These are phyloP conservation scores for Boechera stricta DNA, from an alignment of 345 rosid genomes.

Conservation along the genomic window DNA sequence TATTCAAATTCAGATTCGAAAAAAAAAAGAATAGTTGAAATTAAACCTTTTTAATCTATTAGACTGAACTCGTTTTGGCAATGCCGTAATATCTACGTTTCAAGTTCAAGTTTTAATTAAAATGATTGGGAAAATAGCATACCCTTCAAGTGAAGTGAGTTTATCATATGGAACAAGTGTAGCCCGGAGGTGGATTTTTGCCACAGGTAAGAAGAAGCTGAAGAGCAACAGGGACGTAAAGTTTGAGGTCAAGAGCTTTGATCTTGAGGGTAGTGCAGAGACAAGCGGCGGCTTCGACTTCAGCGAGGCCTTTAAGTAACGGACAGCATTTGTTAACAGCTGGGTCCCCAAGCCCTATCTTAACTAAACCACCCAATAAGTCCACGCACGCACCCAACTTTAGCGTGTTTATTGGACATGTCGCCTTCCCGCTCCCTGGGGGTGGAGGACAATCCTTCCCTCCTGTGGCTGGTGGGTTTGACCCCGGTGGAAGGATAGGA, in stretches of 20 bases:
- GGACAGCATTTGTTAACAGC: slow-evolving; percentile 88
- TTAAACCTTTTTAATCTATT: neutral
- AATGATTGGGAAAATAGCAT: slow-evolving; percentile 13
- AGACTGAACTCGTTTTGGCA: neutral
- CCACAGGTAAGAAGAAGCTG: slow-evolving; percentile 95
- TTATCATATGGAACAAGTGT: slow-evolving; percentile 78
- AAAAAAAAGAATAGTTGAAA: no score
- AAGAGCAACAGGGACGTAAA: slow-evolving; percentile 89
- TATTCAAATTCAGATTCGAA: no score
- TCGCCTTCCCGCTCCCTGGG: slow-evolving; percentile 36
- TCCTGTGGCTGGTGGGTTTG: slow-evolving; percentile 33
- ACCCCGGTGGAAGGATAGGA: slow-evolving; percentile 41
- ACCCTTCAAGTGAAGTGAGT: slow-evolving; percentile 19
- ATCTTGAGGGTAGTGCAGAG: slow-evolving; percentile 89
- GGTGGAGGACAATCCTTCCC: slow-evolving; percentile 52
- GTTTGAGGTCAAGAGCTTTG: slow-evolving; percentile 80
- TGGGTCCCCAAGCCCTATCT: slow-evolving; percentile 78
- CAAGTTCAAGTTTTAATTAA: neutral
- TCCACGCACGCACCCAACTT: slow-evolving; percentile 94
- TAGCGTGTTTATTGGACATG: slow-evolving; percentile 83
- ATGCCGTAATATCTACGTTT: neutral
- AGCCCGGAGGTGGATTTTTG: slow-evolving; percentile 95
- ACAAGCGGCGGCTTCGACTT: slow-evolving; percentile 89
- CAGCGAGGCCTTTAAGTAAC: slow-evolving; percentile 70
- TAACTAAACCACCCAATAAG: slow-evolving; percentile 85